phyloP scores from a whole-genome alignment of 768 basidiomycete species.

The Tulasnella sp. region DNA sequence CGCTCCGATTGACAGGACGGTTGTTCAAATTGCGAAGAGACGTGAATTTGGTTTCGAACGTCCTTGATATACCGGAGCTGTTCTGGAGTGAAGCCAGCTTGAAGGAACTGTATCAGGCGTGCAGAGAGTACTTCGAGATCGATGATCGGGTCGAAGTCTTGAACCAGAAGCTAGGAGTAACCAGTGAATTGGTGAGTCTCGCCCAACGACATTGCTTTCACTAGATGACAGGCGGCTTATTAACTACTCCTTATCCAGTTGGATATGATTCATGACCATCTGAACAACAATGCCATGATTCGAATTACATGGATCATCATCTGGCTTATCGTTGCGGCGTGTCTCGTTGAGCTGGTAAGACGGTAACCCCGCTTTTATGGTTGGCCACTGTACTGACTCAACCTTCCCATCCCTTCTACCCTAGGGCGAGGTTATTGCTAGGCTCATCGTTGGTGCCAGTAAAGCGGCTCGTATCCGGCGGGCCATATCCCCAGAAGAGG shows the following conservation, averaged over 20 bases:
- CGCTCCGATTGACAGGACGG: slow-evolving; percentile 75
- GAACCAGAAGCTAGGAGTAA: slow-evolving; percentile 81
- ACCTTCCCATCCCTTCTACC: slow-evolving; percentile 4
- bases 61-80: slow-evolving; percentile 85
- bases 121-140: slow-evolving; percentile 93
- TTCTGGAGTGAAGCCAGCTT: slow-evolving; percentile 94
- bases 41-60: slow-evolving; percentile 85
- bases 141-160: slow-evolving; percentile 70
- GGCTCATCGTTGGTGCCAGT: slow-evolving; percentile 57
- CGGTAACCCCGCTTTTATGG: not conserved
- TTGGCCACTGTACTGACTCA: slow-evolving; percentile 26
- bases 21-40: slow-evolving; percentile 82
- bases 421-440: slow-evolving; percentile 76
- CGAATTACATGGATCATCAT: slow-evolving; percentile 79
- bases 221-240: not conserved
- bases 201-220: not conserved
- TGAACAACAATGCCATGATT: slow-evolving; percentile 85
- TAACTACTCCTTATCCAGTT: slow-evolving; percentile 49
- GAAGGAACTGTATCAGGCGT: slow-evolving; percentile 83
- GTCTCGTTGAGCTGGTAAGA: slow-evolving; percentile 71
- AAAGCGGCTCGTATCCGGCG: not conserved
- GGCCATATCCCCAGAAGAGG: not conserved
- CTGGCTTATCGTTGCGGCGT: slow-evolving; percentile 79
- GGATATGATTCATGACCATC: slow-evolving; percentile 86
- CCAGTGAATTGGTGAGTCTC: slow-evolving; percentile 72